Conservation (phyloP, 1,284 basidiomycete genomes). For the Sanguinoderma infundibulare region DNA sequence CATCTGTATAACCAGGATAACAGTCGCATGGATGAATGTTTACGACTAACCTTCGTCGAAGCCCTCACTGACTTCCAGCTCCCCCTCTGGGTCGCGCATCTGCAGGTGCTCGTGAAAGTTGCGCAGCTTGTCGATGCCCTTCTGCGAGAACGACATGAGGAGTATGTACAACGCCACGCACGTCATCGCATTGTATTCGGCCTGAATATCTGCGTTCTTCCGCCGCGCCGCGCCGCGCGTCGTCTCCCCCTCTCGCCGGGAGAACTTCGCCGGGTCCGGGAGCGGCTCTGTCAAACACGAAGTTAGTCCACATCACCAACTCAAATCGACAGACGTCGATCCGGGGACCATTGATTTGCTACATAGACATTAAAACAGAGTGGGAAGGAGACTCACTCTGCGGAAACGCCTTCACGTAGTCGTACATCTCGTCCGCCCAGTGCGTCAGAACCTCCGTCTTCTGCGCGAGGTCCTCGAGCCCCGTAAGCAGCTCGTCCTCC, state of each 20-base stretch:
- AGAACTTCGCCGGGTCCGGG: constrained; percentile 74
- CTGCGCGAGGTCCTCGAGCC: constrained; percentile 89
- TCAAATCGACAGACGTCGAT: background rate
- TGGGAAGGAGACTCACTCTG: constrained; percentile 58
- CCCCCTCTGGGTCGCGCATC: constrained; percentile 76
- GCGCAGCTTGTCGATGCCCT: constrained; percentile 81
- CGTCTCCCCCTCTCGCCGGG: constrained; percentile 70
- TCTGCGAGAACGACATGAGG: constrained; percentile 90
- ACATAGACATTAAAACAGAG: background rate
- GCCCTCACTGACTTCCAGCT: constrained; percentile 71
- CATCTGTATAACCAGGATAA: constrained; percentile 3
- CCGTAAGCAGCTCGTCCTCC: constrained; percentile 79
- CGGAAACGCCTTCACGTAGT: constrained; percentile 77
- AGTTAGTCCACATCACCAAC: background rate
- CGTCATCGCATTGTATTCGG: constrained; percentile 81
- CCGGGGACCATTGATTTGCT: too few species aligned
- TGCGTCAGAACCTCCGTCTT: constrained; percentile 93
- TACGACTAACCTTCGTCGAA: constrained; percentile 72
- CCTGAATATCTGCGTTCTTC: constrained; percentile 72
- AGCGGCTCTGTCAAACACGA: constrained; percentile 59
- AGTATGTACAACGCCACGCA: constrained; percentile 93
- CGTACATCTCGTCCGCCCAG: constrained; percentile 93
- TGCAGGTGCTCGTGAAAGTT: constrained; percentile 75
- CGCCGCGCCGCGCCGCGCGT: constrained; percentile 68
- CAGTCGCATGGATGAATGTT: too few species aligned